Evolutionary conservation across 768 basidiomycete species (phyloP).

Genomic region (Tricholomella constricta): DNA sequence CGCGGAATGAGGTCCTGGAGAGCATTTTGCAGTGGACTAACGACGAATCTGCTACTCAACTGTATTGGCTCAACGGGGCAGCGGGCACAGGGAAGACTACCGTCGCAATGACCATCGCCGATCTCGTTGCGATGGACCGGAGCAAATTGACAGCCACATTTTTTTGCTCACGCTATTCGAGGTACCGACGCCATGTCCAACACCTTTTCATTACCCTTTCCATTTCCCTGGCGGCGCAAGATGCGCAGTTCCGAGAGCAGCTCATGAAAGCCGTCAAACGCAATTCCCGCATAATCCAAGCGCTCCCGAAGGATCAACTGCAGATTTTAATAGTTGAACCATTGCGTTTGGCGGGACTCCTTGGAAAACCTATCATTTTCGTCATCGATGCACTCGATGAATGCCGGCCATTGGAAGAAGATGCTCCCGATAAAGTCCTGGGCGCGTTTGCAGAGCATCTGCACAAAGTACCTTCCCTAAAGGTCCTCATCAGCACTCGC

Average conservation of each 20-base stretch:
- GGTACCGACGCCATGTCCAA: conserved; percentile 14
- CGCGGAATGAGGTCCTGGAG: conserved; percentile 16
- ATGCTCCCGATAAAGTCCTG: conserved; percentile 13
- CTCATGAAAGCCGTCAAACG: conserved; percentile 7
- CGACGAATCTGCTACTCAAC: conserved; percentile 5
- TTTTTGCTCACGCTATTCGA: conserved; percentile 20
- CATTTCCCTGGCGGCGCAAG: conserved; percentile 10
- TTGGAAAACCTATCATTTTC: conserved; percentile 13
- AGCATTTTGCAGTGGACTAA: conserved; percentile 15
- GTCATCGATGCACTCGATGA: conserved; percentile 26
- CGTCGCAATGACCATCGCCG: conserved; percentile 17
- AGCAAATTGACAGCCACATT: conserved; percentile 21
- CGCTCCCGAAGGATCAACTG: conserved; percentile 7
- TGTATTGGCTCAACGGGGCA: conserved; percentile 25
- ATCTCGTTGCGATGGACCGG: conserved; percentile 16
- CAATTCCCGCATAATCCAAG: conserved; percentile 6
- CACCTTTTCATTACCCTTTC: conserved; percentile 18
- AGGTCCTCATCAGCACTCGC: conserved; percentile 19
- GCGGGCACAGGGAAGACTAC: conserved; percentile 25
- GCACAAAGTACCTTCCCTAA: conserved; percentile 12
- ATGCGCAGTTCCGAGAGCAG: conserved; percentile 8
- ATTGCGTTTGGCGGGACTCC: conserved; percentile 5
- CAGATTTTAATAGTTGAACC: conserved; percentile 17
- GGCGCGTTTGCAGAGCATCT: conserved; percentile 13
- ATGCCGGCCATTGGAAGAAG: conserved; percentile 14